Evolutionary conservation across 192 early-diverging fungal species (phyloP).

Genomic region (Paraglomus brasilianum): DNA sequence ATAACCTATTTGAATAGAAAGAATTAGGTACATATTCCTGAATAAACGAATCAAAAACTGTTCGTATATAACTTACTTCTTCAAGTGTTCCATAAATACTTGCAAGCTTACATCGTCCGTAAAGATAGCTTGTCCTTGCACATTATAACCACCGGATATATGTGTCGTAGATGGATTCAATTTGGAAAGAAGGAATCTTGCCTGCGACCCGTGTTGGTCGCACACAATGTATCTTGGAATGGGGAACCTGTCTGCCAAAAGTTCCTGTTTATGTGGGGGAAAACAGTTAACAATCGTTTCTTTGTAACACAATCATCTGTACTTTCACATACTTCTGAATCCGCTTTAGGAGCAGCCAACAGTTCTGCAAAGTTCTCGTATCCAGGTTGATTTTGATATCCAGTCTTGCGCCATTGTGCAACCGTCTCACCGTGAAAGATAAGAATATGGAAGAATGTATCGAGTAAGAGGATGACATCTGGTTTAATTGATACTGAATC

Average conservation of each 20-base stretch:
- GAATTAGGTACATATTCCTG: no score
- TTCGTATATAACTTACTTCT: slow-evolving; percentile 63
- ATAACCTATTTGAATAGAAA: no score
- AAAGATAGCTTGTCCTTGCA: slow-evolving; percentile 86
- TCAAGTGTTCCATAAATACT: slow-evolving; percentile 95
- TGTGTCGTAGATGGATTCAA: slow-evolving; percentile 98
- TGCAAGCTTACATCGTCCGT: slow-evolving; percentile 98
- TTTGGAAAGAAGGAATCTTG: slow-evolving; percentile 96
- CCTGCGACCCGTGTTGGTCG: slow-evolving; percentile 95
- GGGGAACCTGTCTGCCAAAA: slow-evolving; percentile 94
- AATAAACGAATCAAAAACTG: no score
- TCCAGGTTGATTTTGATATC: slow-evolving; percentile 91
- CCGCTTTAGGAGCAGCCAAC: slow-evolving; percentile 85
- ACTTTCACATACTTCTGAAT: slow-evolving; percentile 61
- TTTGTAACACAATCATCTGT: neutral
- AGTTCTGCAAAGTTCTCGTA: slow-evolving; percentile 94
- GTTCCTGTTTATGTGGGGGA: slow-evolving; percentile 54
- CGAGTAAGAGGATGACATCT: slow-evolving; percentile 87
- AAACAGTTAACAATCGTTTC: no score
- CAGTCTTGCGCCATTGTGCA: slow-evolving; percentile 93
- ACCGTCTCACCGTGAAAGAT: slow-evolving; percentile 99
- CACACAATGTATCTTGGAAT: slow-evolving; percentile 98
- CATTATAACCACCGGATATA: slow-evolving; percentile 61
- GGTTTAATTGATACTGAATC: slow-evolving; percentile 99
- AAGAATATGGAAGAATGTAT: slow-evolving; percentile 99